Percentiles rank a stretch among this genome's conserved stretches.
Conservation (phyloP, 148 eudicot species). For the Rhododendron henanense region DNA sequence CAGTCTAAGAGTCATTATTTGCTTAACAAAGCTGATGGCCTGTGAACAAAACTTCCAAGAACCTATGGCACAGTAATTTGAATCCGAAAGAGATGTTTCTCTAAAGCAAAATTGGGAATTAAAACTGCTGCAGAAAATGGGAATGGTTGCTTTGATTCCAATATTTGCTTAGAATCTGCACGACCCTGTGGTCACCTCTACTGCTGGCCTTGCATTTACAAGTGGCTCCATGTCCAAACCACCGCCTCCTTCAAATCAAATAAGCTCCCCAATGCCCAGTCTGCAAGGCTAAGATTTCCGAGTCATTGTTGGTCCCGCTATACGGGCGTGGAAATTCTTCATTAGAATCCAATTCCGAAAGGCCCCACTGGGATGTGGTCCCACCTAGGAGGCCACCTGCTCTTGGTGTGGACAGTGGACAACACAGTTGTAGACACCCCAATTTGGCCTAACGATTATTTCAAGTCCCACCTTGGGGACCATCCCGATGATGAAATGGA, state of each 20-base stretch:
- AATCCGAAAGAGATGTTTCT: slow-evolving; percentile 23
- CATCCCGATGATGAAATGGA: too few relatives aligned
- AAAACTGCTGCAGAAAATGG: slow-evolving; percentile 26
- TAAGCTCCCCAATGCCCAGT: slow-evolving; percentile 62
- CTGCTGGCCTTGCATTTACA: slow-evolving; percentile 87
- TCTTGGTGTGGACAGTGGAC: slow-evolving; percentile 12
- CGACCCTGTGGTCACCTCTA: slow-evolving; percentile 86
- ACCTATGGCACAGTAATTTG: slow-evolving; percentile 20
- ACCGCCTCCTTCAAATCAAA: slow-evolving; percentile 35
- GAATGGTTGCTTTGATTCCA: slow-evolving; percentile 62
- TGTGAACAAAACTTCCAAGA: slow-evolving; percentile 35
- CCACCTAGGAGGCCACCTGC: slow-evolving; percentile 66
- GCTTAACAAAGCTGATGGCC: slow-evolving; percentile 41
- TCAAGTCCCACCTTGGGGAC: too few relatives aligned
- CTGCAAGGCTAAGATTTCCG: slow-evolving; percentile 65
- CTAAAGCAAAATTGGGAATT: slow-evolving; percentile 29
- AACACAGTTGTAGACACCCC: not conserved
- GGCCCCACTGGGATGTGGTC: slow-evolving; percentile 24
- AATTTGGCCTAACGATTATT: too few relatives aligned
- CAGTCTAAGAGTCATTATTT: not conserved
- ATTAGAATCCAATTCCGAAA: slow-evolving; percentile 27
- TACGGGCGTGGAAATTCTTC: slow-evolving; percentile 54
- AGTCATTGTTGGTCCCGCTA: slow-evolving; percentile 59
- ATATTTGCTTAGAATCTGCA: slow-evolving; percentile 83
- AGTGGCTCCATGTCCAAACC: slow-evolving; percentile 67